A percentile compares a stretch with the other conserved stretches of the same genome.
phyloP scores from a whole-genome alignment of 2,329 filamentous ascomycete genomes.

The Shiraia sp. region DNA sequence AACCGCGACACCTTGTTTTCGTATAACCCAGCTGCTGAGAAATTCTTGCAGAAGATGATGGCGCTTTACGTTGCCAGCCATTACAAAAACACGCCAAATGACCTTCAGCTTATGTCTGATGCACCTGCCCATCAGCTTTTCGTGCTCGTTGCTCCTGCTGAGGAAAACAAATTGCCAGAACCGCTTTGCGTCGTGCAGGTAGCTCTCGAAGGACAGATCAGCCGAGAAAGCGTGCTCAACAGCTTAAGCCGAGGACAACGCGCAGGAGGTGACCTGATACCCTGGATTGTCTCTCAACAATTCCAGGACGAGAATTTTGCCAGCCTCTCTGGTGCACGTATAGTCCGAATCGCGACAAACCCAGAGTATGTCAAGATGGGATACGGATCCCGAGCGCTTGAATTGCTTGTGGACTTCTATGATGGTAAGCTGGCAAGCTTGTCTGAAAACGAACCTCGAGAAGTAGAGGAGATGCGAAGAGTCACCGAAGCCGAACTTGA shows the following conservation, averaged over 20 bases:
- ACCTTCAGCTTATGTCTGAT: slow-evolving; percentile 98
- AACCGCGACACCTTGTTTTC: slow-evolving; percentile 98
- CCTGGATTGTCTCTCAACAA: slow-evolving; percentile 96
- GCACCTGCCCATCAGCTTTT: slow-evolving; percentile 96
- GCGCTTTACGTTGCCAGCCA: slow-evolving; percentile 95
- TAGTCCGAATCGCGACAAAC: slow-evolving; percentile 95
- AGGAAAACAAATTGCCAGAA: slow-evolving; percentile 80
- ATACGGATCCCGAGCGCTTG: slow-evolving; percentile 85
- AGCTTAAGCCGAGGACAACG: slow-evolving; percentile 86
- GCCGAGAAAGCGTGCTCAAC: slow-evolving; percentile 87
- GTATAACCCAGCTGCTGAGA: slow-evolving; percentile 95
- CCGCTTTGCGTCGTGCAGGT: slow-evolving; percentile 95
- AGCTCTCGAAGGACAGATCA: slow-evolving; percentile 92
- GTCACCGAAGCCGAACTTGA: slow-evolving; percentile 83
- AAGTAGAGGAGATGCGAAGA: slow-evolving; percentile 67
- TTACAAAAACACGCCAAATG: slow-evolving; percentile 98
- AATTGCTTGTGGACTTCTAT: slow-evolving; percentile 89
- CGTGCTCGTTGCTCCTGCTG: slow-evolving; percentile 84
- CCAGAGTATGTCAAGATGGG: slow-evolving; percentile 92
- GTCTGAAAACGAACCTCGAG: slow-evolving; percentile 68
- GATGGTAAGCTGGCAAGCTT: slow-evolving; percentile 88
- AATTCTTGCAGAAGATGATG: slow-evolving; percentile 98
- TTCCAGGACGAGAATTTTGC: slow-evolving; percentile 98
- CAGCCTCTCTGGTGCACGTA: slow-evolving; percentile 83
- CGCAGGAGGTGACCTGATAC: slow-evolving; percentile 90